Evolutionary conservation across 805 yeast genomes (phyloP), one percentile per base, ranked within the genome.

Genomic region (Lipomyces chichibuensis): DNA sequence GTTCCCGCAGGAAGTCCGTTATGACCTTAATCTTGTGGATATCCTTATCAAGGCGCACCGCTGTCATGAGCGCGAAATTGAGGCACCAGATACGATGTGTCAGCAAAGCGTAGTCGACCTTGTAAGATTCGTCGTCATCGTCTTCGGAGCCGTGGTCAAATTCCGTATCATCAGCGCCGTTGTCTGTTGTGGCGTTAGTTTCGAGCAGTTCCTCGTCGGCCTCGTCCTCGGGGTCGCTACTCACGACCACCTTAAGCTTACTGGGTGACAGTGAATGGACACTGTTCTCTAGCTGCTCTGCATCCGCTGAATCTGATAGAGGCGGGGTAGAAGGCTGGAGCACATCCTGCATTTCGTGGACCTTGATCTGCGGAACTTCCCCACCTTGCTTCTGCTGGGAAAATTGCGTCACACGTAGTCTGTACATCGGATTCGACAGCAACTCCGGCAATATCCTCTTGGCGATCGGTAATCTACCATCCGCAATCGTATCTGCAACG

Each of bases 361-460:
- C 60, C 59, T 14, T 20, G 17, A 11, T 23, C 33, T 20, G n/a
- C 17, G 32, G 32, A 23, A n/a, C 57, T 11, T 14, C n/a, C 14
- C 13, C 37, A n/a, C 6, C 14, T 17, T 14, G 33, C 35, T 20
- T 13, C 17, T 29, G 39, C 33, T 0, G 43, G 8, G 33, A 23
- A 0, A n/a, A 17, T 57, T 23, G 29, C 60, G 23, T 14, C 20
- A 32, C 13, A 17, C n/a, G 29, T 14, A 67, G 52, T n/a, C 32
- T 33, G 39, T 65, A 67, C n/a, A 67, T 25, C 35, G 60, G 66
- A 54, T 67, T 67, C 29, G 20, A 13, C 23, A 54, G 37, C 35
- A 67, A 27, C 46, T 67, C 71, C 14, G 66, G 69, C 23, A 67
- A 32, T 20, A 67, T 67, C 20, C 51, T 9, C 57, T 65, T 67